Conservation (phyloP, 2,329 filamentous ascomycete genomes). For the Alternaria sp. region DNA sequence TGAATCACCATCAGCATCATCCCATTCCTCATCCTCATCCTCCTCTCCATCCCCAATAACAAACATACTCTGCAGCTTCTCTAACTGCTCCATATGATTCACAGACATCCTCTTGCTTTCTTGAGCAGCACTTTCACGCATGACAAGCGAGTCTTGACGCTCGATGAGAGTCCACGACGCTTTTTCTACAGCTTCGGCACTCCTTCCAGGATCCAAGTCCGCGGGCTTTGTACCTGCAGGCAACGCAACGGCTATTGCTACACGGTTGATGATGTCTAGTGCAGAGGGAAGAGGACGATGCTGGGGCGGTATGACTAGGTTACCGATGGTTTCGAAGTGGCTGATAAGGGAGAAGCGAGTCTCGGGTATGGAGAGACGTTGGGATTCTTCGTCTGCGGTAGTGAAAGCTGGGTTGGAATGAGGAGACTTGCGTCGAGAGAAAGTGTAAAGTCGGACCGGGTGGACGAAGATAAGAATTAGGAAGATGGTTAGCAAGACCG, state of each 20-base stretch:
- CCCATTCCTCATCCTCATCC: neutral
- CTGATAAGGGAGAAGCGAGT: neutral
- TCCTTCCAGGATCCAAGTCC: neutral
- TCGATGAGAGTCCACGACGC: rapidly evolving
- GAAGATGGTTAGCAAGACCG: neutral
- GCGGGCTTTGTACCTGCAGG: neutral
- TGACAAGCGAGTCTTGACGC: neutral
- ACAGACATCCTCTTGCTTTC: neutral
- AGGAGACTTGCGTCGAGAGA: neutral
- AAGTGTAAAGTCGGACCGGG: neutral
- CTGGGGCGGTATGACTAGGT: neutral
- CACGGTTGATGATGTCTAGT: neutral
- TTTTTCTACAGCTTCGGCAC: rapidly evolving
- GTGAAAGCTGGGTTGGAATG: neutral
- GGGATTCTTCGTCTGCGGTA: neutral
- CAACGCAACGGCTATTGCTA: neutral
- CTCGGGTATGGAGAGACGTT: neutral
- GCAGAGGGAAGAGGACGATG: neutral
- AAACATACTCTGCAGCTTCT: neutral
- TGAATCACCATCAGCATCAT: neutral
- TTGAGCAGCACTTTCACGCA: neutral
- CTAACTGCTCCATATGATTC: neutral
- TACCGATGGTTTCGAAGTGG: neutral
- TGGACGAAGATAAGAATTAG: neutral
- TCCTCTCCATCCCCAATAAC: neutral